Evolutionary conservation across 2,329 filamentous ascomycete species (phyloP).

Genomic region (Colletotrichum magnum): DNA sequence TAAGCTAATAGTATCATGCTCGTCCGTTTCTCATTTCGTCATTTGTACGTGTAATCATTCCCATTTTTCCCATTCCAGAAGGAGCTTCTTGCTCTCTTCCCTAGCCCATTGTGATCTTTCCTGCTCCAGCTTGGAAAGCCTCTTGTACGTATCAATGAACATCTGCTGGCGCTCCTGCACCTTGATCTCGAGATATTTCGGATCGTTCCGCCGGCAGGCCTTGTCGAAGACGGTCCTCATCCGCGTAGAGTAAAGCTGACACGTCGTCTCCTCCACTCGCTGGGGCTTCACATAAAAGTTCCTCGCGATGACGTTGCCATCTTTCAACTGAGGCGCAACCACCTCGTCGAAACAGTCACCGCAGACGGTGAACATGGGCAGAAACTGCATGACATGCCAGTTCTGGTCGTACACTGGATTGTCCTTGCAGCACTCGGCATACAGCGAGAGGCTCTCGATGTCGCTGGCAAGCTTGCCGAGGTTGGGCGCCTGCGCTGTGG

Average conservation of each 20-base stretch:
- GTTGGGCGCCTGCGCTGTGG: constrained; percentile 64
- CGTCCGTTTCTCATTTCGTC: constrained; percentile 39
- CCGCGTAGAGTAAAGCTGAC: constrained; percentile 84
- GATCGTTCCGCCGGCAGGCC: constrained; percentile 77
- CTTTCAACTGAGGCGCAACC: constrained; percentile 76
- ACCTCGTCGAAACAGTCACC: constrained; percentile 88
- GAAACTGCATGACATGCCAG: constrained; percentile 84
- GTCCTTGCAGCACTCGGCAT: constrained; percentile 76
- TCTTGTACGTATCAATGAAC: constrained; percentile 71
- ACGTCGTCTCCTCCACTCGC: constrained; percentile 69
- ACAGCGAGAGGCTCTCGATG: constrained; percentile 69
- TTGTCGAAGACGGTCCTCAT: constrained; percentile 83
- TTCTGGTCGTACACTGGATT: constrained; percentile 71
- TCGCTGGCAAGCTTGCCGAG: constrained; percentile 74
- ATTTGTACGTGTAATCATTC: constrained; percentile 56
- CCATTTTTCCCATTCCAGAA: constrained; percentile 71
- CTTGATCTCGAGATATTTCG: constrained; percentile 71
- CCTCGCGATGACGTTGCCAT: constrained; percentile 68
- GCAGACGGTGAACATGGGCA: constrained; percentile 87
- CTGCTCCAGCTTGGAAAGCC: constrained; percentile 61
- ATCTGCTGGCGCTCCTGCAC: constrained; percentile 72
- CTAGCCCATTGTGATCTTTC: constrained; percentile 55
- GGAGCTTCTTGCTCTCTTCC: constrained; percentile 61
- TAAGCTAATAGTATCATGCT: constrained; percentile 25
- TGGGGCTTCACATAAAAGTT: constrained; percentile 76